Percentiles rank a stretch among this genome's conserved stretches.
Conservation (phyloP, 345 rosid genomes). For the Ailanthus altissimus region DNA sequence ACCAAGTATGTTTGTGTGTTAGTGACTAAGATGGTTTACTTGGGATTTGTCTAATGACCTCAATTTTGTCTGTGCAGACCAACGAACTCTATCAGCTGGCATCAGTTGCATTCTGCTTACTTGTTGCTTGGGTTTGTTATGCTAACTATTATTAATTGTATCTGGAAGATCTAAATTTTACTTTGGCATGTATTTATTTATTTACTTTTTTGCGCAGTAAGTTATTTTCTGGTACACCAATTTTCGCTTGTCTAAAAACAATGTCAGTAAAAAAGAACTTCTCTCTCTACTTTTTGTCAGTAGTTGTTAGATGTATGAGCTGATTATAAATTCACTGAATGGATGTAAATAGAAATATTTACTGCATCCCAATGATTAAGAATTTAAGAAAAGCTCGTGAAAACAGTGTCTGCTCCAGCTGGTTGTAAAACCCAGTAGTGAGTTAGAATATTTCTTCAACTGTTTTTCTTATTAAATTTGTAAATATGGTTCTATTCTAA, state of each 20-base stretch:
- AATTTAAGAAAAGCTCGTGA: background rate
- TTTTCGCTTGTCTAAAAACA: background rate
- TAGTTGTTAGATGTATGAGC: background rate
- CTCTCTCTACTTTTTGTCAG: background rate
- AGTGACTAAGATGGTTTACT: background rate
- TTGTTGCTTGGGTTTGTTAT: conserved; percentile 89
- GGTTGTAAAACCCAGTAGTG: background rate
- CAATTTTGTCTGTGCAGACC: conserved; percentile 43
- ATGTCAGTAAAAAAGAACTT: too few species aligned
- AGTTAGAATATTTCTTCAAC: background rate
- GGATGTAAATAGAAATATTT: background rate
- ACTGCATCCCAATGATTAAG: background rate
- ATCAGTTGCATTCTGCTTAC: conserved; percentile 90
- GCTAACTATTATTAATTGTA: conserved; percentile 25
- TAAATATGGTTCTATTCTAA: background rate
- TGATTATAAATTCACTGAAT: background rate
- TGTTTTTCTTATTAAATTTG: background rate
- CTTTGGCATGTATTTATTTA: background rate
- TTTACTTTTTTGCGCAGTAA: background rate
- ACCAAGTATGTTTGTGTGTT: background rate
- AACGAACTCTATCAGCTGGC: conserved; percentile 97
- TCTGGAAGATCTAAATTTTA: background rate
- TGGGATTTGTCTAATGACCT: background rate
- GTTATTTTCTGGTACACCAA: background rate
- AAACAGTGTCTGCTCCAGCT: background rate